phyloP scores from a whole-genome alignment of 768 basidiomycete species.

The Tricholoma hemisulphureum region DNA sequence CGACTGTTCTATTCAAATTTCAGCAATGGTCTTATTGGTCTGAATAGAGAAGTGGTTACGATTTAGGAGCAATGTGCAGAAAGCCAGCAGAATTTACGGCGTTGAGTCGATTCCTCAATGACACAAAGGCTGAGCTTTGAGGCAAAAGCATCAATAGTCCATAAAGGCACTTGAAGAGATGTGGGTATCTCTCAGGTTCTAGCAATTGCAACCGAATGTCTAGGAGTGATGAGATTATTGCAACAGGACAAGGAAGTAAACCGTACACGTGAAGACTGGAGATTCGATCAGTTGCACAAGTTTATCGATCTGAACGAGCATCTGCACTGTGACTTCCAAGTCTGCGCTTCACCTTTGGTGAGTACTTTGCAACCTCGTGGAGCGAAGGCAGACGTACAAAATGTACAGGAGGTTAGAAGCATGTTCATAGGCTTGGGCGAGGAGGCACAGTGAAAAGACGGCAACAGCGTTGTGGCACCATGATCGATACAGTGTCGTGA shows the following conservation, averaged over 20 bases:
- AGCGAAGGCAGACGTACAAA: conserved; percentile 54
- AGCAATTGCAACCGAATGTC: conserved; percentile 89
- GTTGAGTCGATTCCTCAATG: conserved; percentile 88
- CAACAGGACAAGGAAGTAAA: conserved; percentile 1
- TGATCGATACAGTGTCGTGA: conserved; percentile 90
- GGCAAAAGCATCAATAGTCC: conserved; percentile 96
- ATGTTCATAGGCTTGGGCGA: conserved; percentile 99
- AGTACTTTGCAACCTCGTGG: not conserved
- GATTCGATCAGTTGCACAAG: conserved; percentile 97
- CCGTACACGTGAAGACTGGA: conserved; percentile 93
- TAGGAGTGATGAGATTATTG: conserved; percentile 25
- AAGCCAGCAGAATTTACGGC: conserved; percentile 96
- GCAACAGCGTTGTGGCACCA: conserved; percentile 99
- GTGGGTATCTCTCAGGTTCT: conserved; percentile 95
- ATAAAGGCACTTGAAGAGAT: conserved; percentile 96
- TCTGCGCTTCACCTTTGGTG: conserved; percentile 65
- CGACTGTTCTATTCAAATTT: conserved; percentile 23
- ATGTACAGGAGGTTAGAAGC: conserved; percentile 94
- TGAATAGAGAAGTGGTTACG: conserved; percentile 46
- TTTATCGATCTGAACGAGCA: conserved; percentile 96
- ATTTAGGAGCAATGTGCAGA: conserved; percentile 83
- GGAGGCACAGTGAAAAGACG: conserved; percentile 91
- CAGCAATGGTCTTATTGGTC: not conserved
- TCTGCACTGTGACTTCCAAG: conserved; percentile 90
- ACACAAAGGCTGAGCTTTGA: conserved; percentile 95